Evolutionary conservation across 306 rosid species (phyloP).

Genomic region (Mimosa pudica): DNA sequence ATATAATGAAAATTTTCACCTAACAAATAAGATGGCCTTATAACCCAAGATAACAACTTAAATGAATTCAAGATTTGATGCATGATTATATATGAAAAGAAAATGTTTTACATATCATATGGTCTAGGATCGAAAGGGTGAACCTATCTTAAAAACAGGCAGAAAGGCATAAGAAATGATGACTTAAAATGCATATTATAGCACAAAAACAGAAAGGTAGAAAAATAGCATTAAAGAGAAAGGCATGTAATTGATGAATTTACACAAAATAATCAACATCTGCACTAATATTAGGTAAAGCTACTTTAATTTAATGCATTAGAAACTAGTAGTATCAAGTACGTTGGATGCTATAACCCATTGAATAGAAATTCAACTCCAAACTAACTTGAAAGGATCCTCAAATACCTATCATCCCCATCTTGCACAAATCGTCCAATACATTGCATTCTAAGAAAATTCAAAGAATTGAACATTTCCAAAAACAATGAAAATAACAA

Average conservation of each 20-base stretch:
- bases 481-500: not conserved
- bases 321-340: not conserved
- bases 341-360: slow-evolving; percentile 15
- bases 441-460: not conserved
- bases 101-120: not conserved
- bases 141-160: not conserved
- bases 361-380: not conserved
- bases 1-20: not conserved
- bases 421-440: slow-evolving; percentile 12
- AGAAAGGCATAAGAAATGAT: not conserved
- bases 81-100: slow-evolving; percentile 13
- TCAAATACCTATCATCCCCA: not conserved
- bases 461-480: not conserved
- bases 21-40: not conserved
- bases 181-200: not conserved
- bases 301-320: not conserved
- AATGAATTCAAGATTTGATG: not conserved
- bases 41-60: not conserved
- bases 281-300: not conserved
- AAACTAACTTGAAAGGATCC: not conserved
- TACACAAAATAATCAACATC: not conserved
- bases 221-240: not conserved
- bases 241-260: not conserved
- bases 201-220: not conserved
- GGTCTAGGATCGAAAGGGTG: not conserved